phyloP scores from a whole-genome alignment of 23 red algal species.

The Gracilariopsis chorda region DNA sequence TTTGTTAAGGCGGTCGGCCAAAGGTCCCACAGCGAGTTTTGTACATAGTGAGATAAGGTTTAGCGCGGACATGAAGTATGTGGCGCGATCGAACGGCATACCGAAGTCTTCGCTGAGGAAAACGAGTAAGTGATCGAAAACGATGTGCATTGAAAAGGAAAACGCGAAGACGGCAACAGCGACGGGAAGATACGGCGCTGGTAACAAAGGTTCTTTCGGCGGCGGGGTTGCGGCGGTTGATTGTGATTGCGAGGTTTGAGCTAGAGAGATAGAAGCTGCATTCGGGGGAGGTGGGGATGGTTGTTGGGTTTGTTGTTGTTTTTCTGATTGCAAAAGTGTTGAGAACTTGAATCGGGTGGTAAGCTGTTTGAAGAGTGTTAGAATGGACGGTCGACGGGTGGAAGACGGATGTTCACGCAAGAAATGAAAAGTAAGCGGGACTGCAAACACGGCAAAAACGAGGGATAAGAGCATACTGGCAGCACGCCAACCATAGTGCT shows the following conservation, averaged over 20 bases:
- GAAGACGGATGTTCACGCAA: constrained; percentile 15
- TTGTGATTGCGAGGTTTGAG: background rate
- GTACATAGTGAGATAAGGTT: constrained; percentile 53
- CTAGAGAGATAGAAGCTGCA: background rate
- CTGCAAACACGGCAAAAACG: constrained; percentile 23
- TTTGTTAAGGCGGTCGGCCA: constrained; percentile 66
- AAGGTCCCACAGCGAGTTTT: constrained; percentile 53
- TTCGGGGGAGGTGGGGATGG: background rate
- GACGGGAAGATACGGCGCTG: constrained; percentile 31
- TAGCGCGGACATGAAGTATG: constrained; percentile 56
- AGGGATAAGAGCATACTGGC: constrained; percentile 27
- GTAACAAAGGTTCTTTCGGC: background rate
- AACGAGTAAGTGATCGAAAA: constrained; percentile 69
- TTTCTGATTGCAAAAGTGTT: background rate
- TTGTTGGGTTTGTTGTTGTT: too few relatives aligned
- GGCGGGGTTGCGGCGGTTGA: background rate
- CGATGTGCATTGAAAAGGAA: constrained; percentile 67
- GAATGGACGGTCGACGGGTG: background rate
- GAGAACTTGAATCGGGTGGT: background rate
- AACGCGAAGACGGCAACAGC: constrained; percentile 40
- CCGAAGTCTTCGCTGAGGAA: constrained; percentile 69
- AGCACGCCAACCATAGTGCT: constrained; percentile 30
- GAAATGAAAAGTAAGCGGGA: constrained; percentile 44
- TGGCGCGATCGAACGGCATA: constrained; percentile 44
- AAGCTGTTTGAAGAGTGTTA: background rate